Evolutionary conservation across 257 asterid genomes (phyloP), one percentile per base, ranked within the genome.

Genomic region (Gentiana dahurica): DNA sequence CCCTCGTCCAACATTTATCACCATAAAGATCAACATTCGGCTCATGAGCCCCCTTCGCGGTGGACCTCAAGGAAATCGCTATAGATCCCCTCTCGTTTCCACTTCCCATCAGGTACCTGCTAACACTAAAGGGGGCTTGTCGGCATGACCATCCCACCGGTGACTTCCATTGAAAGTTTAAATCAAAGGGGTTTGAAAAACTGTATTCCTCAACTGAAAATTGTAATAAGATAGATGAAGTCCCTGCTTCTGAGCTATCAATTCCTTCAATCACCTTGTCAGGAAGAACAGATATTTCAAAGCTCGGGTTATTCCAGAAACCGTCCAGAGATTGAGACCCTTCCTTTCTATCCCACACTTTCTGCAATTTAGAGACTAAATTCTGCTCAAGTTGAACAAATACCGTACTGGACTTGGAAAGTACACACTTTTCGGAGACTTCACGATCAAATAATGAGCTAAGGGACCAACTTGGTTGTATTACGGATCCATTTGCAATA

Each of bases 81-180:
- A 92, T 81, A 49, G 95, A 82, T 61, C 99, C 99, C 70, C 95
- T 83, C 68, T 85, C 99, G 43, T 88, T 92, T 62, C 99, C 99
- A 60, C 99, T 92, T 35, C 99, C 97, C 83, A 85, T 70, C 60
- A 92, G 71, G 72, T 88, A 92, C 64, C 97, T 84, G 71, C 77
- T 83, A 57, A 82, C 81, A 64, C 67, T 94, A 43, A 85, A 68
- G 38, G 97, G 97, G 43, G 99, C 86, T 73, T 78, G 87, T 71
- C 53, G 68, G 70, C 87, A 78, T 34, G 95, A 81, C 99, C 99
- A 92, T 32, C 51, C 63, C 37, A 86, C 69, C 34, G 97, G 95
- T 34, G 52, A 68, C 80, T 88, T 92, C 97, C 99, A 92, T 65
- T 71, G 73, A 54, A 92, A 73, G 53, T 77, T 86, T 79, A 92